phyloP scores from a whole-genome alignment of 352 stramenopile genomes.

The Pythium inflatum region DNA sequence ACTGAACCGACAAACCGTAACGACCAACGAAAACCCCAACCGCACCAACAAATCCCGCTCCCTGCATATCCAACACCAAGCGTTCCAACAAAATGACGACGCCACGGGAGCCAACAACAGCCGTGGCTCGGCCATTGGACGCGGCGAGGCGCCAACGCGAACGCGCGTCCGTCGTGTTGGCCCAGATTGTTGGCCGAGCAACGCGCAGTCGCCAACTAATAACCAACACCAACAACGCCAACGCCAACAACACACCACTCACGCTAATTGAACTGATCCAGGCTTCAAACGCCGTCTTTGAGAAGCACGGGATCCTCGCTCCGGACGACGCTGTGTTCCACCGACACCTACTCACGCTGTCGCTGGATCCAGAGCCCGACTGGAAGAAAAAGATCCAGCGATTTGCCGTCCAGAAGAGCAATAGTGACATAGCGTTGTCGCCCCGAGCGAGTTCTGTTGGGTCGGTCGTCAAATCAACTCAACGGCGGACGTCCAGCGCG shows the following conservation, averaged over 20 bases:
- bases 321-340: conserved; percentile 61
- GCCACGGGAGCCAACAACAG: not conserved
- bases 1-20: conserved; percentile 11
- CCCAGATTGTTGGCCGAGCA: conserved; percentile 50
- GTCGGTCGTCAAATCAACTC: not conserved
- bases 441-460: not conserved
- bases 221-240: not conserved
- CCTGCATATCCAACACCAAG: conserved; percentile 1
- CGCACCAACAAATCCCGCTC: conserved; percentile 2
- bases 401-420: conserved; percentile 31
- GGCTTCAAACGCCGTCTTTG: conserved; percentile 56
- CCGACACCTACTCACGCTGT: conserved; percentile 57
- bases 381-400: conserved; percentile 59
- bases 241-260: conserved; percentile 27
- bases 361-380: conserved; percentile 56
- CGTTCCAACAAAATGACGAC: conserved; percentile 15
- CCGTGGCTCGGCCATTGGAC: not conserved
- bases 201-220: conserved; percentile 28
- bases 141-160: conserved; percentile 23
- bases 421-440: not conserved
- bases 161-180: conserved; percentile 39
- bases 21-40: not conserved
- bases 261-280: conserved; percentile 72
- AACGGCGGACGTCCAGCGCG: not conserved
- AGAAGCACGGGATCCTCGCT: conserved; percentile 45